phyloP scores from a whole-genome alignment of 148 eudicot genomes.

The Agrostemma githago region DNA sequence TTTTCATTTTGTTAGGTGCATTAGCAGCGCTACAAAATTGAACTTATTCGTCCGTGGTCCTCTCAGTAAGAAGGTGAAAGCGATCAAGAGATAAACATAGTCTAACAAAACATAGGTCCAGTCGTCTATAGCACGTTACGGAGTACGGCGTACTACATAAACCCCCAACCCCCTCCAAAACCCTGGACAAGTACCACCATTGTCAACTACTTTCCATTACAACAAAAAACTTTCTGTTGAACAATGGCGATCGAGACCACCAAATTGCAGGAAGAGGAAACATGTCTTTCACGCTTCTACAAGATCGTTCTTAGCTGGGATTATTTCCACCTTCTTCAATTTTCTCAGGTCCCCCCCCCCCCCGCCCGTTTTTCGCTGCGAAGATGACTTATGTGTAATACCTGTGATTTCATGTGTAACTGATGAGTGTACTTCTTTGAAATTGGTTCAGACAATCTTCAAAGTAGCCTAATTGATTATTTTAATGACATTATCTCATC shows the following conservation, averaged over 20 bases:
- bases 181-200: neutral
- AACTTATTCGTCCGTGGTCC: too few species aligned
- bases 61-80: too few species aligned
- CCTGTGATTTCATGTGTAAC: neutral
- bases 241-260: constrained; percentile 59
- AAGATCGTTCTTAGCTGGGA: constrained; percentile 86
- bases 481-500: neutral
- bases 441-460: neutral
- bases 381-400: neutral
- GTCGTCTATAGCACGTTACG: too few species aligned
- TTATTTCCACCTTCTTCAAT: constrained; percentile 51
- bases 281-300: constrained; percentile 51
- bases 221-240: neutral
- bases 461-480: neutral
- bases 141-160: too few species aligned
- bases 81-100: too few species aligned
- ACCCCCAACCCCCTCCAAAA: neutral
- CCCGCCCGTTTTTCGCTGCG: neutral
- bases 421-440: neutral
- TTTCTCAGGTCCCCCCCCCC: constrained; percentile 35
- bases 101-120: too few species aligned
- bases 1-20: too few species aligned
- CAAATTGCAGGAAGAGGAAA: constrained; percentile 43
- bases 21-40: too few species aligned
- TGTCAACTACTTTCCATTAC: neutral